Percentiles rank a stretch among this genome's conserved stretches.
Evolutionary conservation across 106 monocot species (phyloP).

Genomic region (Dactylorhiza incarnata): DNA sequence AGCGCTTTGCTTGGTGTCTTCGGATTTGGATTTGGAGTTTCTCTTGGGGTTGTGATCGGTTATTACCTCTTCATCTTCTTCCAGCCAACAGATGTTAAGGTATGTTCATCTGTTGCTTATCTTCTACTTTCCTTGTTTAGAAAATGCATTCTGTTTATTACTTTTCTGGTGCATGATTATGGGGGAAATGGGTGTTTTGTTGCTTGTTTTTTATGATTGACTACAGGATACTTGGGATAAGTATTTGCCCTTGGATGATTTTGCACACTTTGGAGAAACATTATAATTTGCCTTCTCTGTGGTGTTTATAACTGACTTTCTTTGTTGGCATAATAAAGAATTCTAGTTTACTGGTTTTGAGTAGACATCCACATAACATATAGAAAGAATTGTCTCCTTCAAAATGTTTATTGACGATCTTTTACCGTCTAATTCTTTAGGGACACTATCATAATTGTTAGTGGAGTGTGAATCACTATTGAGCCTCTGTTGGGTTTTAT

Average conservation of each 20-base stretch:
- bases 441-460: too few species aligned
- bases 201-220: not conserved
- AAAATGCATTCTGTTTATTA: slow-evolving; percentile 2
- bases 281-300: too few species aligned
- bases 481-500: too few species aligned
- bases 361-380: too few species aligned
- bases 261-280: not conserved
- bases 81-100: slow-evolving; percentile 66
- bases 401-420: too few species aligned
- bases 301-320: too few species aligned
- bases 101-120: slow-evolving; percentile 7
- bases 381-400: too few species aligned
- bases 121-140: not conserved
- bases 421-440: too few species aligned
- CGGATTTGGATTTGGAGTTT: slow-evolving; percentile 61
- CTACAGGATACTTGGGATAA: not conserved
- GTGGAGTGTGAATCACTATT: too few species aligned
- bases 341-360: too few species aligned
- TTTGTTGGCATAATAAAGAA: too few species aligned
- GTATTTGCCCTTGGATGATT: not conserved
- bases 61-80: slow-evolving; percentile 76
- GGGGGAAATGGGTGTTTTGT: not conserved
- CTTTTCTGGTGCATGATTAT: not conserved
- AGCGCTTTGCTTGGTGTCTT: slow-evolving; percentile 44
- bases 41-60: slow-evolving; percentile 61